Conservation (phyloP, 495 filamentous ascomycete species). For the Daldinia decipiens region DNA sequence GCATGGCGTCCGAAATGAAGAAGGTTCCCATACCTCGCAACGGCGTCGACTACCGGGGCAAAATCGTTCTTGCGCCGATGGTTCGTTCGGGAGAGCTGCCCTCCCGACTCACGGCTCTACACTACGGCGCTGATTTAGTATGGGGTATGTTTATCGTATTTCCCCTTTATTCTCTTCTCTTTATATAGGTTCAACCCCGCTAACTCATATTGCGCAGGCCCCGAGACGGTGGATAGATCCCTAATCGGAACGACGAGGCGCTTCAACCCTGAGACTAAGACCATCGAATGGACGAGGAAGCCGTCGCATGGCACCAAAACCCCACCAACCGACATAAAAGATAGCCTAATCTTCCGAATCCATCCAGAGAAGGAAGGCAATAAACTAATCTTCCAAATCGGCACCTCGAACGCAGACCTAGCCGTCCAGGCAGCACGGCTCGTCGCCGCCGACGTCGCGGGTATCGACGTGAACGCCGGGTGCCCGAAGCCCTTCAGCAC, state of each 20-base stretch:
- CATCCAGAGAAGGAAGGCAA: conserved; percentile 77
- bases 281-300: conserved; percentile 82
- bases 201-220: conserved; percentile 61
- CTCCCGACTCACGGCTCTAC: conserved; percentile 82
- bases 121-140: conserved; percentile 96
- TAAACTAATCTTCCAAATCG: conserved; percentile 88
- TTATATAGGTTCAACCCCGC: neutral
- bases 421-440: conserved; percentile 86
- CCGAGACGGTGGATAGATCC: conserved; percentile 90
- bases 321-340: conserved; percentile 58
- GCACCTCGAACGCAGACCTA: conserved; percentile 79
- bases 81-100: conserved; percentile 95
- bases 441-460: conserved; percentile 85
- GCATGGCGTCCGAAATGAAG: conserved; percentile 65
- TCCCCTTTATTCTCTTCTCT: neutral
- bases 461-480: conserved; percentile 96
- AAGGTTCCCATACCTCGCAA: conserved; percentile 84
- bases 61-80: conserved; percentile 96
- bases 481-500: conserved; percentile 98
- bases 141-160: conserved; percentile 71
- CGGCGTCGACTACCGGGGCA: conserved; percentile 92
- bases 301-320: conserved; percentile 71
- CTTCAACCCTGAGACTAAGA: conserved; percentile 75
- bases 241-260: conserved; percentile 85
- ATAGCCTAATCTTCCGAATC: conserved; percentile 83